phyloP scores from a whole-genome alignment of 495 filamentous ascomycete genomes.

The Aspergillus panamensis region DNA sequence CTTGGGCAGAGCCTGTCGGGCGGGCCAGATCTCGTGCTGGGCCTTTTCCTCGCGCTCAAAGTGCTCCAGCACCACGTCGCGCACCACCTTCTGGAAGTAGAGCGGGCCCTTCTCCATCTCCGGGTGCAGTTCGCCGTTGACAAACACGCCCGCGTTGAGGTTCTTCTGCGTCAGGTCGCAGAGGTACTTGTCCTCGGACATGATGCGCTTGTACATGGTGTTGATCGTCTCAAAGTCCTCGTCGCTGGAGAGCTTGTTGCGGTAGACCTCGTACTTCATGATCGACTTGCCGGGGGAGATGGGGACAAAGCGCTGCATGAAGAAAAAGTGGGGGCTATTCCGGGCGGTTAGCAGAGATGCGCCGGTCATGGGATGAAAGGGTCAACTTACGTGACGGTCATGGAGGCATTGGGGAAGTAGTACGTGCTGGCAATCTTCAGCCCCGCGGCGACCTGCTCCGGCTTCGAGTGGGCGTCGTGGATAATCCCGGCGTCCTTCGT shows the following conservation, averaged over 20 bases:
- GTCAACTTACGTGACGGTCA: slow-evolving; percentile 44
- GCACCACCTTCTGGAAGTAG: slow-evolving; percentile 44
- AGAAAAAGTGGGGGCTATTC: slow-evolving; percentile 43
- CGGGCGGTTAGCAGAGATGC: background rate
- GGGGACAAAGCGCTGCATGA: slow-evolving; percentile 47
- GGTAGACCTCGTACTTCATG: slow-evolving; percentile 49
- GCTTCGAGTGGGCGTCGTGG: slow-evolving; percentile 39
- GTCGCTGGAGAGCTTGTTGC: slow-evolving; percentile 41
- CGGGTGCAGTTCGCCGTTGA: slow-evolving; percentile 46
- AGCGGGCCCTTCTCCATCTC: slow-evolving; percentile 43
- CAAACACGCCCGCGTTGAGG: slow-evolving; percentile 40
- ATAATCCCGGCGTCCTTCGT: slow-evolving; percentile 38
- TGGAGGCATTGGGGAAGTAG: slow-evolving; percentile 45
- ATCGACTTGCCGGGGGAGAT: slow-evolving; percentile 30
- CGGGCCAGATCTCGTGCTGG: slow-evolving; percentile 47
- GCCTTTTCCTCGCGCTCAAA: slow-evolving; percentile 37
- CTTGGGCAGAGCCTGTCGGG: slow-evolving; percentile 36
- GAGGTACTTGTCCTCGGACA: slow-evolving; percentile 47
- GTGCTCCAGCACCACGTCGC: slow-evolving; percentile 39
- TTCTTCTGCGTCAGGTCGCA: slow-evolving; percentile 43
- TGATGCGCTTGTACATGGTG: slow-evolving; percentile 41
- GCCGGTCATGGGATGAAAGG: slow-evolving; percentile 3
- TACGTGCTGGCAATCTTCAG: slow-evolving; percentile 38
- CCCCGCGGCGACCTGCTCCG: slow-evolving; percentile 31
- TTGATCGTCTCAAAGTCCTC: slow-evolving; percentile 43